Percentiles rank a stretch among this genome's conserved stretches.
phyloP scores from a whole-genome alignment of 2,329 filamentous ascomycete genomes.

The Botryotinia narcissicola region DNA sequence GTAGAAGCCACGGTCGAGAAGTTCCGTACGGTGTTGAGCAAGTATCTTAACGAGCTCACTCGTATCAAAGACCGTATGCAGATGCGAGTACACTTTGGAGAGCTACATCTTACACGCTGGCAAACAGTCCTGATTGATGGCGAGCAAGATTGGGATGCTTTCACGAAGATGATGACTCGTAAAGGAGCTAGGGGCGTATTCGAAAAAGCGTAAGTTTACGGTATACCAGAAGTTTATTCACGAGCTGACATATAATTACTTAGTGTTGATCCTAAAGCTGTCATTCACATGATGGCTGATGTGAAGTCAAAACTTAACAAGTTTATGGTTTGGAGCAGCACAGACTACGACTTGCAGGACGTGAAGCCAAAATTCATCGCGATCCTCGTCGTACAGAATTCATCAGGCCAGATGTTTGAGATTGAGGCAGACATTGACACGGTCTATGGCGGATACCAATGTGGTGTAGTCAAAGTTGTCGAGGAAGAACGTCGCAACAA shows the following conservation, averaged over 20 bases:
- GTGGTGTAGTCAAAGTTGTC: constrained; percentile 30
- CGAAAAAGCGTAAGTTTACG: constrained; percentile 35
- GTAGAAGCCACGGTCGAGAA: constrained; percentile 2
- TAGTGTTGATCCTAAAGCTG: constrained; percentile 27
- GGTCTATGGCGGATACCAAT: constrained; percentile 28
- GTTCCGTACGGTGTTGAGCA: constrained; percentile 24
- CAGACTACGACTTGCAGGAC: constrained; percentile 16
- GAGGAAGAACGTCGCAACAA: constrained; percentile 31
- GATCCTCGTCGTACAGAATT: constrained; percentile 30
- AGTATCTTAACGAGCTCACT: constrained; percentile 27
- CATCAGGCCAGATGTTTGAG: constrained; percentile 26
- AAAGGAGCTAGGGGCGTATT: constrained; percentile 29
- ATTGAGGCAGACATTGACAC: constrained; percentile 36
- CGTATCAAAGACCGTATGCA: constrained; percentile 34
- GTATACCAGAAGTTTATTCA: not conserved
- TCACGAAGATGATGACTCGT: constrained; percentile 33
- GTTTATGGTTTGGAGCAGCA: constrained; percentile 28
- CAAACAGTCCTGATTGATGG: constrained; percentile 25
- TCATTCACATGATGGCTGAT: constrained; percentile 23
- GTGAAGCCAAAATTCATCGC: constrained; percentile 31
- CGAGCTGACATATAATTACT: not conserved
- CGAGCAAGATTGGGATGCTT: constrained; percentile 27
- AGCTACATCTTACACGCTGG: constrained; percentile 30
- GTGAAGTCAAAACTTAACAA: constrained; percentile 23
- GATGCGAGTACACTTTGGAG: constrained; percentile 38